Conservation (phyloP, 1,284 basidiomycete species). For the Cronartium quercuum region DNA sequence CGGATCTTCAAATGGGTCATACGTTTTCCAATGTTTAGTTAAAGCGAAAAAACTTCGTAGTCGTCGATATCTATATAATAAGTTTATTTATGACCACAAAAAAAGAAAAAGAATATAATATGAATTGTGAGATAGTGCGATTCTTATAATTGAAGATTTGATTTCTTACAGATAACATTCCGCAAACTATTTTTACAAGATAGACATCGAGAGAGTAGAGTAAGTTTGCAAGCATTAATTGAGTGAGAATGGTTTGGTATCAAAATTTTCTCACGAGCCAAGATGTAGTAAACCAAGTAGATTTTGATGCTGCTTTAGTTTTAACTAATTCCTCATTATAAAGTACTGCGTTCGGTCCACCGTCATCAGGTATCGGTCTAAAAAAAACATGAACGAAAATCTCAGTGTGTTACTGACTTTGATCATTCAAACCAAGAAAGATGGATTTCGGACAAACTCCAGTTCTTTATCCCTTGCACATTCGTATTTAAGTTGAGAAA, state of each 20-base stretch:
- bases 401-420: constrained; percentile 35
- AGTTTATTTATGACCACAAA: too few relatives aligned
- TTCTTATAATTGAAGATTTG: too few relatives aligned
- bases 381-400: not conserved
- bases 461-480: constrained; percentile 74
- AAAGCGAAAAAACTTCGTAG: constrained; percentile 68
- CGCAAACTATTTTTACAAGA: constrained; percentile 8
- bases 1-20: constrained; percentile 76
- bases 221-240: constrained; percentile 56
- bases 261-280: constrained; percentile 58
- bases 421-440: constrained; percentile 32
- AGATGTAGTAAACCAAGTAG: constrained; percentile 83
- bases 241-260: not conserved
- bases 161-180: constrained; percentile 53
- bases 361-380: constrained; percentile 67
- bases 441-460: constrained; percentile 51
- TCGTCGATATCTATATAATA: constrained; percentile 70
- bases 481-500: constrained; percentile 79
- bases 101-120: too few relatives aligned
- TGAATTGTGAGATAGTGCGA: too few relatives aligned
- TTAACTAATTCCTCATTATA: constrained; percentile 68
- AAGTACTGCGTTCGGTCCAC: constrained; percentile 59
- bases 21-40: constrained; percentile 66
- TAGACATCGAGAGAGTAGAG: not conserved
- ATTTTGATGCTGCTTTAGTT: constrained; percentile 55